These are phyloP conservation scores for Dioszegia hungarica DNA, from an alignment of 768 basidiomycete genomes.

Conservation along the genomic window DNA sequence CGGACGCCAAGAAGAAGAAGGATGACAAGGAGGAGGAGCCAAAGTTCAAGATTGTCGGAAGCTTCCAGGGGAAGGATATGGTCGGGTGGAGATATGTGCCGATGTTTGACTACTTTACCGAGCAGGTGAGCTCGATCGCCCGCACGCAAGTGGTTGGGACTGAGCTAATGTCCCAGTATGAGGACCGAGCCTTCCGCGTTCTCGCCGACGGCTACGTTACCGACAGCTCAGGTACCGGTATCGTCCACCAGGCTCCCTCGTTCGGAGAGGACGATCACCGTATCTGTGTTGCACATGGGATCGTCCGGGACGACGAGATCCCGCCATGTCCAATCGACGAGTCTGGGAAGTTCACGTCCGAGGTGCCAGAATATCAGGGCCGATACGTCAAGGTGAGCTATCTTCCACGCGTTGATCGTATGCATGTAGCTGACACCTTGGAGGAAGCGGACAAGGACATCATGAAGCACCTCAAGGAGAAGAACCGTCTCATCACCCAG, in stretches of 20 bases:
- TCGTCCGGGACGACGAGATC: slow-evolving; percentile 81
- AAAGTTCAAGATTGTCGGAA: slow-evolving; percentile 86
- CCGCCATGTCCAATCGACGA: slow-evolving; percentile 97
- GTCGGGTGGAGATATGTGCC: slow-evolving; percentile 94
- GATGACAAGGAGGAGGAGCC: slow-evolving; percentile 54
- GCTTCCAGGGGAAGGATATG: slow-evolving; percentile 86
- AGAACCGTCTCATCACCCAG: slow-evolving; percentile 81
- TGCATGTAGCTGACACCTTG: slow-evolving; percentile 5
- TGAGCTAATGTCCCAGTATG: slow-evolving; percentile 58
- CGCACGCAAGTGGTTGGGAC: background rate
- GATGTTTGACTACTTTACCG: slow-evolving; percentile 93
- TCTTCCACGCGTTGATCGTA: background rate
- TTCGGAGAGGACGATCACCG: slow-evolving; percentile 99
- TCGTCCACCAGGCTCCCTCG: slow-evolving; percentile 96
- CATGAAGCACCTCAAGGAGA: slow-evolving; percentile 79
- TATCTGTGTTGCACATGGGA: slow-evolving; percentile 74
- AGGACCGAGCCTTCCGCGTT: slow-evolving; percentile 84
- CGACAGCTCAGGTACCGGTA: slow-evolving; percentile 87
- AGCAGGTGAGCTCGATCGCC: slow-evolving; percentile 75
- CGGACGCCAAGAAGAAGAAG: slow-evolving; percentile 62
- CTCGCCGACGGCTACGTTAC: slow-evolving; percentile 90
- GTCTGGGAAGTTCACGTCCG: slow-evolving; percentile 74
- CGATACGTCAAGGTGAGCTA: slow-evolving; percentile 74
- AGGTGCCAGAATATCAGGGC: slow-evolving; percentile 85
- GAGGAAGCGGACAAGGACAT: slow-evolving; percentile 92